Conservation (phyloP, 2,329 filamentous ascomycete genomes). For the Pseudocercospora musae region DNA sequence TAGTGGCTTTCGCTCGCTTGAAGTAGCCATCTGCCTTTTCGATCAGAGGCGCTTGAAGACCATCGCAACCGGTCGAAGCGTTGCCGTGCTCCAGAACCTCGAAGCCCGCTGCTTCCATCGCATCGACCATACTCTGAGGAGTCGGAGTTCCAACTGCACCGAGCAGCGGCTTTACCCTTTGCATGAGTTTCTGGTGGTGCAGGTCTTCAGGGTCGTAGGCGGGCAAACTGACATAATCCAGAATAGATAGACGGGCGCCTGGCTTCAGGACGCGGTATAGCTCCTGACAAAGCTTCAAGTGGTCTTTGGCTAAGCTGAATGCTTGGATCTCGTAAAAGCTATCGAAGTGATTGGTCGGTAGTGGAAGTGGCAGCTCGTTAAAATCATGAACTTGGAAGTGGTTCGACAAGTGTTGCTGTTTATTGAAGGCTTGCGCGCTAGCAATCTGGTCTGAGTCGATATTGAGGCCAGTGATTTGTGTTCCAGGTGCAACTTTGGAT, state of each 20-base stretch:
- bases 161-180: constrained; percentile 30
- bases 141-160: constrained; percentile 33
- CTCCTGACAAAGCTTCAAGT: constrained; percentile 23
- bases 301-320: constrained; percentile 30
- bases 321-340: constrained; percentile 34
- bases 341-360: constrained; percentile 27
- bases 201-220: constrained; percentile 26
- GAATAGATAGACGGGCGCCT: constrained; percentile 27
- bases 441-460: constrained; percentile 32
- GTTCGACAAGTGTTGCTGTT: constrained; percentile 21
- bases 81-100: constrained; percentile 24
- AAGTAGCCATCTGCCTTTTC: constrained; percentile 29
- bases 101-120: constrained; percentile 28
- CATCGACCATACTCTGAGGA: constrained; percentile 22
- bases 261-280: constrained; percentile 30
- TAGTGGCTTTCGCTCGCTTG: constrained; percentile 13
- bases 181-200: constrained; percentile 26
- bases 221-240: constrained; percentile 30
- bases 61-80: constrained; percentile 25
- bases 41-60: constrained; percentile 30
- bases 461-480: constrained; percentile 29
- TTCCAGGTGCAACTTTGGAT: constrained; percentile 22
- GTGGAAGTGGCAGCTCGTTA: constrained; percentile 30
- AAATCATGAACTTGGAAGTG: constrained; percentile 28
- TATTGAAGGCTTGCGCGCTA: constrained; percentile 27